Percentiles rank a stretch among this genome's conserved stretches.
phyloP scores from a whole-genome alignment of 768 basidiomycete genomes.

The Tephrocybe sp. region DNA sequence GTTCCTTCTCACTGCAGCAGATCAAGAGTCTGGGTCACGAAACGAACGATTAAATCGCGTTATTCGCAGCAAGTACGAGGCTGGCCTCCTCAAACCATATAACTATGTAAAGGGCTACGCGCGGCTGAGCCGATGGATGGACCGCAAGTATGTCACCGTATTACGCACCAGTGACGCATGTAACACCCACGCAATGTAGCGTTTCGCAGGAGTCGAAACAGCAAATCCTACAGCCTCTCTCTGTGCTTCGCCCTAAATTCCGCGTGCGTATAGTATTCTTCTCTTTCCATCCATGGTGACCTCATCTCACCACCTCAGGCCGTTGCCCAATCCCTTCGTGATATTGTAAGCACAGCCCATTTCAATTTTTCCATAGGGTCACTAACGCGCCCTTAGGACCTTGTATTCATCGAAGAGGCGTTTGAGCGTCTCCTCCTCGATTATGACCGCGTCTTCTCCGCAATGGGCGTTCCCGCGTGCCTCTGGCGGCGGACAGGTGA shows the following conservation, averaged over 20 bases:
- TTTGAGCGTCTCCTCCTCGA: conserved; percentile 94
- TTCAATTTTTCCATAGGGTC: conserved; percentile 3
- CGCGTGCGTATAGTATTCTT: conserved; percentile 45
- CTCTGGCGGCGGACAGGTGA: conserved; percentile 96
- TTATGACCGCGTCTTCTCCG: conserved; percentile 92
- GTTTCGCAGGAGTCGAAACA: conserved; percentile 91
- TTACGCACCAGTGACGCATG: conserved; percentile 1
- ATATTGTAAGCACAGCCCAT: conserved; percentile 53
- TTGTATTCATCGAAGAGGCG: conserved; percentile 97
- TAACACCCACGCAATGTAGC: conserved; percentile 34
- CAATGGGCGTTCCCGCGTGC: conserved; percentile 97
- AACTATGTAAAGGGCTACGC: conserved; percentile 97
- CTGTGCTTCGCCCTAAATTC: conserved; percentile 83
- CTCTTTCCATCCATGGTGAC: background rate
- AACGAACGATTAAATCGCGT: conserved; percentile 89
- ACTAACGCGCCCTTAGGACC: conserved; percentile 51
- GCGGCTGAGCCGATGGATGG: conserved; percentile 92
- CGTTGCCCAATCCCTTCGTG: conserved; percentile 80
- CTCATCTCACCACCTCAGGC: conserved; percentile 39
- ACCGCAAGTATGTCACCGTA: conserved; percentile 62
- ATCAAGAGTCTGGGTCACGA: conserved; percentile 88
- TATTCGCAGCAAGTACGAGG: conserved; percentile 96
- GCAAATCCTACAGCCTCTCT: conserved; percentile 87
- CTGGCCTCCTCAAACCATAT: conserved; percentile 91
- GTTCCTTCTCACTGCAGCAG: conserved; percentile 91